Base-by-base conservation (phyloP, 495 filamentous ascomycete genomes). In the Penicillium psychrofluorescens region DNA sequence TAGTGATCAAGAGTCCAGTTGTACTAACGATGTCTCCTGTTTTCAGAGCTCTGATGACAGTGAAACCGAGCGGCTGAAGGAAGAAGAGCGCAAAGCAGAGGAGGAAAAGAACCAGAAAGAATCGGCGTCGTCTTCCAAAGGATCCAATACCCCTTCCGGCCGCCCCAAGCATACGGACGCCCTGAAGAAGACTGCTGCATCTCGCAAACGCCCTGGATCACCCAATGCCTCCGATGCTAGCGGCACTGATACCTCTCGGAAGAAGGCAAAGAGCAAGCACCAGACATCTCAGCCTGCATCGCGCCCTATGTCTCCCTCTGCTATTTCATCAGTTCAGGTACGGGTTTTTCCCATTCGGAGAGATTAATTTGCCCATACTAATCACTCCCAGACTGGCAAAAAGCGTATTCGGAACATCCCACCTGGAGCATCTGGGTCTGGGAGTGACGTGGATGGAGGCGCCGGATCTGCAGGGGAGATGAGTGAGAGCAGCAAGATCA, bases 171-270 rank as follows among this genome's bases (percentile, higher is more conserved):
- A 72, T 44, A 61, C 53, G 8, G 71, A 75, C 45, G 34, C 65
- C 10, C 54, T 71, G n/a, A 87, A 85, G 67, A 86, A 88, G 4
- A 14, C 59, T 8, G 53, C 56, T 27, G 53, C 67, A 54, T 73
- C 74, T 38, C 79, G 90, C 37, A 97, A 96, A 66, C 82, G 92
- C 12, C 71, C 84, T 14, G 90, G 91, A 28, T 95, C 91, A 28
- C 88, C 90, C 7, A 82, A 87, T 51, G 74, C 82, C 13, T 96
- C 92, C 10, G 84, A 96, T 55, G 84, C 86, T 12, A 94, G 88
- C 66, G 94, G 89, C 38, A 90, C 85, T 48, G 92, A 98, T 57
- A 85, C 85, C 1, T 77, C 80, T 15, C 86, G 86, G 35, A 95
- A 95, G 71, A 95, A 95, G 76, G 72, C 77, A 33, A 95, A 92